Evolutionary conservation across 1,284 basidiomycete species (phyloP), one percentile per base, ranked within the genome.

Genomic region (Abortiporus biennis): DNA sequence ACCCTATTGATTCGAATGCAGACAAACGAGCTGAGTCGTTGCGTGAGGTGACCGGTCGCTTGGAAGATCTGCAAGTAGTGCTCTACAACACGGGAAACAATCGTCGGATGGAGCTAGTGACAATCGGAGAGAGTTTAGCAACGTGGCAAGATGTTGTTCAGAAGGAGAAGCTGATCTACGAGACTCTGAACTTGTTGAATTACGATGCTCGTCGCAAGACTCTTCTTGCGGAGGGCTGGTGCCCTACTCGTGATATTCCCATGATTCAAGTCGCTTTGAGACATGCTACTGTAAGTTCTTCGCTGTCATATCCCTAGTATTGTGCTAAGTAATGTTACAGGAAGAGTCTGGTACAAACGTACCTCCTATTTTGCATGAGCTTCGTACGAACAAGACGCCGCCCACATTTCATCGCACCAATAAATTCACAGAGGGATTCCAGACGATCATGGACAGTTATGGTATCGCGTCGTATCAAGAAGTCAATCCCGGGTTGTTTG

Each of bases 381-480:
- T 98, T 11, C 80, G 77, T 48, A 97, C 94, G 21, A 82, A 75
- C 64, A 92, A 92, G 70, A 90, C 84, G 9, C 96, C 96, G 8
- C 96, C 96, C 1, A 99, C 96, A 1, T 99, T 89, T 74, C 83
- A 92, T 56, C 83, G 92, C 40, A 95, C 90, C 39, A 95, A 95
- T 73, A 94, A 91, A 66, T 96, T 99, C 60, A 99, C 96, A 3
- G 89, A 92, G 61, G 95, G 87, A 13, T 98, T 95, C 78, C 96
- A 99, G 69, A 80, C 87, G 27, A 94, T 99, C 64, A 96, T 99
- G 79, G 95, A 99, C 66, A 87, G 88, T 43, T 99, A 99, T 61
- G 96, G 95, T 57, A 82, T 92, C 42, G 91, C 93, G 9, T 83
- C 82, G 1, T 99, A 99, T 65, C 90, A 97, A 64, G 96, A 99